Evolutionary conservation across 441 rosid species (phyloP), one percentile per base, ranked within the genome.

Genomic region (Hura crepitans): DNA sequence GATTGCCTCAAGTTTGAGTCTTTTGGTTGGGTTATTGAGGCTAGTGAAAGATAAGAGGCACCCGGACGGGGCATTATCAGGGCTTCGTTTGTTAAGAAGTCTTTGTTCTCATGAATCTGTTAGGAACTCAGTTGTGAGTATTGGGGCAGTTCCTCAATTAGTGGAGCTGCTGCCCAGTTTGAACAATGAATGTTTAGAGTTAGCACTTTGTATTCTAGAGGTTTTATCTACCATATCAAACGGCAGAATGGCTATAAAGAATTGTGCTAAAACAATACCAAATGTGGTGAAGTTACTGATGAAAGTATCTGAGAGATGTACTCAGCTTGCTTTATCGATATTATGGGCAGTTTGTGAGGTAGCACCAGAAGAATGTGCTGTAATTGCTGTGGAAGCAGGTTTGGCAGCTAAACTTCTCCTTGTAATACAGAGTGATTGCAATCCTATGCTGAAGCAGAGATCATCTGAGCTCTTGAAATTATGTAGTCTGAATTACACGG

Each of bases 391-490:
- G 2, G 90, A 90, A 53, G 92, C 89, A 0, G 97, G 97, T 61
- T 60, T 92, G 13, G 97, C 95, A 11, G 95, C 96, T 0, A 90
- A 90, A 72, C 85, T 92, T 1, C 85, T 92, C n/a, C 88, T 92
- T 0, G 96, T 92, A 20, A 87, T 92, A 8, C 95, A 92, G 71
- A 92, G 96, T 53, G 96, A 93, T 17, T 92, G 88, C 51, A 84
- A 79, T 79, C 89, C 87, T 0, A 77, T 73, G 2, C 43, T 92
- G 80, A 92, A 92, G 87, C 96, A 92, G 74, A 74, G 78, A 22
- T 84, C 96, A 0, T 87, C 91, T 0, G 96, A 92, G 86, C 85
- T 92, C n/a, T 82, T 92, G 70, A 92, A 90, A 75, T 76, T 92
- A 22, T 90, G 96, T 72, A 86, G 96, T 80, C 82, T 87, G 46